Conservation (phyloP, 176 grass and related monocot genomes). For the Oryza officinalis region DNA sequence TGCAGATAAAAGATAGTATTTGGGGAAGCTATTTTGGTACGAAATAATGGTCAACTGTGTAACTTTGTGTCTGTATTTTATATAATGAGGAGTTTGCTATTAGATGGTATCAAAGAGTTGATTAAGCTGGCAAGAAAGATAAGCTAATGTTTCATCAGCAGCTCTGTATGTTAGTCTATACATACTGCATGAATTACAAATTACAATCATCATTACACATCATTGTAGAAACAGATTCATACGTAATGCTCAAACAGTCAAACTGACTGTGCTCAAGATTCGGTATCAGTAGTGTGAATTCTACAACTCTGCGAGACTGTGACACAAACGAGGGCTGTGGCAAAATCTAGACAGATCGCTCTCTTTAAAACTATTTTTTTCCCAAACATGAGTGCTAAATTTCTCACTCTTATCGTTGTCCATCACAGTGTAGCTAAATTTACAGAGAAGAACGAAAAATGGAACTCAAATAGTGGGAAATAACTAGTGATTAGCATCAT, state of each 20-base stretch:
- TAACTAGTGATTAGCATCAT: constrained; percentile 11
- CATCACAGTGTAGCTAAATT: neutral
- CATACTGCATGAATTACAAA: neutral
- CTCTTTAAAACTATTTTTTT: constrained; percentile 13
- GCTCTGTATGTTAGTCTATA: neutral
- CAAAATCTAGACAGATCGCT: neutral
- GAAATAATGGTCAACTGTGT: neutral
- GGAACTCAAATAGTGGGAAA: constrained; percentile 8
- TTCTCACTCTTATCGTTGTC: neutral
- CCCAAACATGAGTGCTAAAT: neutral
- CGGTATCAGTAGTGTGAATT: neutral
- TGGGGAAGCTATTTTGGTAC: neutral
- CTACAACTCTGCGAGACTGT: neutral
- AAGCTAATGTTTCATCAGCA: constrained; percentile 13
- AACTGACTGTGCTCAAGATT: neutral
- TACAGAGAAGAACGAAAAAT: neutral
- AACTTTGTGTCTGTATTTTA: constrained; percentile 34
- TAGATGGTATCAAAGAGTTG: constrained; percentile 10
- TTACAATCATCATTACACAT: neutral
- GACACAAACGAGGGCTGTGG: neutral
- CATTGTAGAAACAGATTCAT: constrained; percentile 17
- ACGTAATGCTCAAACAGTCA: constrained; percentile 14
- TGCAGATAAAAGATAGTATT: constrained; percentile 13
- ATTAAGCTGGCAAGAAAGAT: constrained; percentile 27
- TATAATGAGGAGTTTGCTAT: constrained; percentile 23